phyloP scores from a whole-genome alignment of 1,139 yeast genomes.

The Pichia cactophila region DNA sequence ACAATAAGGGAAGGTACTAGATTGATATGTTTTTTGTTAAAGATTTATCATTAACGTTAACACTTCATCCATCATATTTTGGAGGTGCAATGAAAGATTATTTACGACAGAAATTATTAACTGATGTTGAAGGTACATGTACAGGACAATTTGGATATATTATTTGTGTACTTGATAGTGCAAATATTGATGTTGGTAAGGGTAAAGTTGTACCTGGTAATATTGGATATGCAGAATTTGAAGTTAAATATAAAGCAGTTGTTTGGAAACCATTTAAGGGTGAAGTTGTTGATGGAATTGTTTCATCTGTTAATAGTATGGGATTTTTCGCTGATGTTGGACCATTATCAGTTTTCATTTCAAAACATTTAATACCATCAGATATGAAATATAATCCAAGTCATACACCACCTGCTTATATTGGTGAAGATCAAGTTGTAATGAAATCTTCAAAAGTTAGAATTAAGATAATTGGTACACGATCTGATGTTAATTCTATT shows the following conservation, averaged over 20 bases:
- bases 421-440: conserved; percentile 88
- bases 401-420: conserved; percentile 98
- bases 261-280: conserved; percentile 99
- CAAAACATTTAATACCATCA: conserved; percentile 89
- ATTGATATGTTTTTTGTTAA: conserved; percentile 39
- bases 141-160: conserved; percentile 98
- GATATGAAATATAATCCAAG: conserved; percentile 93
- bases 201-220: conserved; percentile 84
- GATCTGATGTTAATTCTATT: conserved; percentile 95
- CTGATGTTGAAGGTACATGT: conserved; percentile 98
- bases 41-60: conserved; percentile 83
- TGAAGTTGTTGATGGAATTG: conserved; percentile 95
- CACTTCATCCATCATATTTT: conserved; percentile 93
- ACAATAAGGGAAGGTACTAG: background rate
- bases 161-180: conserved; percentile 90
- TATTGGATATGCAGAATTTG: conserved; percentile 91
- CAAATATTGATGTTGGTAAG: conserved; percentile 90
- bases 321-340: conserved; percentile 99
- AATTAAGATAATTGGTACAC: conserved; percentile 92
- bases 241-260: conserved; percentile 91
- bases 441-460: conserved; percentile 92
- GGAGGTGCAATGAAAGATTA: conserved; percentile 98
- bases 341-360: conserved; percentile 88
- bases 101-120: conserved; percentile 77
- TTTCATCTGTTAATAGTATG: conserved; percentile 88